Conservation (phyloP, 192 early-diverging fungal species). For the Backusella westeae region DNA sequence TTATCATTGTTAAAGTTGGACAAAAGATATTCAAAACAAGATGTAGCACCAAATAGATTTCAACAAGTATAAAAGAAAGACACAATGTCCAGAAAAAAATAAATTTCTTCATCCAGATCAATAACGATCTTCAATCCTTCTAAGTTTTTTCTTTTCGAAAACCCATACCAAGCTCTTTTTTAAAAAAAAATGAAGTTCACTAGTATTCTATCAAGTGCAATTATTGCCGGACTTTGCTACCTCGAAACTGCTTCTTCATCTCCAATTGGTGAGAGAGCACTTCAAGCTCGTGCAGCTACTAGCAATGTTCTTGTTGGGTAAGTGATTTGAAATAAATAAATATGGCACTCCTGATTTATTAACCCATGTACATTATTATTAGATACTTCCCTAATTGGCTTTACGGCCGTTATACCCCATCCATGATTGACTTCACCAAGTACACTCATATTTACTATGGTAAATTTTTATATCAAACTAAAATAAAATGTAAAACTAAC, state of each 20-base stretch:
- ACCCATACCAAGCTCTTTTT: not conserved
- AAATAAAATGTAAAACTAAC: not conserved
- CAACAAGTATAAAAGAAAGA: conserved; percentile 3
- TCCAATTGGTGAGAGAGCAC: not conserved
- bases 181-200: conserved; percentile 8
- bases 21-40: not conserved
- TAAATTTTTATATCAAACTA: not conserved
- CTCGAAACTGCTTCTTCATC: not conserved
- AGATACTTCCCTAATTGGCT: conserved; percentile 29
- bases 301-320: conserved; percentile 25
- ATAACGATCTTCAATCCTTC: not conserved
- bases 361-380: not conserved
- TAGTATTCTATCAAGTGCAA: conserved; percentile 7
- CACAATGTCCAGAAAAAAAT: not conserved
- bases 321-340: not conserved
- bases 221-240: not conserved
- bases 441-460: conserved; percentile 36
- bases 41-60: not conserved
- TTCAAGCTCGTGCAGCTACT: not conserved
- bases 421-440: conserved; percentile 21
- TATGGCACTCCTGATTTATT: not conserved
- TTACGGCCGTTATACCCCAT: conserved; percentile 16
- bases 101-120: not conserved
- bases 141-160: not conserved
- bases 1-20: not conserved